Evolutionary conservation across 306 rosid genomes (phyloP).

Genomic region (Crataegus laevigata): DNA sequence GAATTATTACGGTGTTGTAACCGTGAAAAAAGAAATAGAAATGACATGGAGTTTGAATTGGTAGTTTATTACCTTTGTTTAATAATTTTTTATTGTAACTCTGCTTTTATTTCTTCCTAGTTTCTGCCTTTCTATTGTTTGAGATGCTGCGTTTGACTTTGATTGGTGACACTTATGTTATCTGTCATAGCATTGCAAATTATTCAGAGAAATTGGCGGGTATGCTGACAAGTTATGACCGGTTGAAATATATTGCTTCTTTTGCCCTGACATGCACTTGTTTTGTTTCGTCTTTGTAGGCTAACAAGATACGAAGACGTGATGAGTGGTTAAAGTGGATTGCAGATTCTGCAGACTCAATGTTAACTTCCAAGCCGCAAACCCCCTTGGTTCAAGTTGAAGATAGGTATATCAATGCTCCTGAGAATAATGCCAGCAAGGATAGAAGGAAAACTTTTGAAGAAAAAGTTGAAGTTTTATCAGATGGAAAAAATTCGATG

Average conservation of each 20-base stretch:
- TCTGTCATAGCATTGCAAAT: background rate
- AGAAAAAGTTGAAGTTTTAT: conserved; percentile 27
- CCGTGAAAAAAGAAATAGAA: background rate
- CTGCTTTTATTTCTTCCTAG: background rate
- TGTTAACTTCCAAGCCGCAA: conserved; percentile 27
- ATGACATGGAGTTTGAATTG: background rate
- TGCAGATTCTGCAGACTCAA: conserved; percentile 37
- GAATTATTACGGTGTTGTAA: background rate
- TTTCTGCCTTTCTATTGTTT: background rate
- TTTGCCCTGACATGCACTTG: background rate
- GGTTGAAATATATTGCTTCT: background rate
- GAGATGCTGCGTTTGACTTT: background rate
- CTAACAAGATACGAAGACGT: conserved; percentile 62
- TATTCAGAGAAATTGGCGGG: background rate
- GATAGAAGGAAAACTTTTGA: conserved; percentile 24
- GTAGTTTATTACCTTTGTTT: too few relatives aligned
- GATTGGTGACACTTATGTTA: background rate
- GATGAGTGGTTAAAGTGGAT: conserved; percentile 79
- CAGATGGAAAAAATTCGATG: conserved; percentile 9
- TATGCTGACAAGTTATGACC: background rate
- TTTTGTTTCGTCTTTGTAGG: conserved; percentile 36
- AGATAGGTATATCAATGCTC: conserved; percentile 24
- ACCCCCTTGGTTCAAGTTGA: conserved; percentile 25
- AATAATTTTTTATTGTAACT: background rate
- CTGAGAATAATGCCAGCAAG: conserved; percentile 26